Conservation (phyloP, 2,329 filamentous ascomycete species). For the Didymella sp. region DNA sequence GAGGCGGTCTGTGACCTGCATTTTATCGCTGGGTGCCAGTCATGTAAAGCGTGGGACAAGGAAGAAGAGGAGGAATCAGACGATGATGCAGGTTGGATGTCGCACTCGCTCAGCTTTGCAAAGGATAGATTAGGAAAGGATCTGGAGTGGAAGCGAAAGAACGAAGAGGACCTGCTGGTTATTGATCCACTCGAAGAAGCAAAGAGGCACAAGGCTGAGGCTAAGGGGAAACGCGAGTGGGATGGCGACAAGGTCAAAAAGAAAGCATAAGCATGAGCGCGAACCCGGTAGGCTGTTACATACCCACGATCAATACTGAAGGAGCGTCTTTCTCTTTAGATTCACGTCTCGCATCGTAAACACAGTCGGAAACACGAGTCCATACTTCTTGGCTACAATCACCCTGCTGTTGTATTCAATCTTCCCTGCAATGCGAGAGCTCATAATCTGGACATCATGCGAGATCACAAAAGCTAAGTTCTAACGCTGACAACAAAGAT, state of each 20-base stretch:
- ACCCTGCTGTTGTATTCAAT: too few species aligned
- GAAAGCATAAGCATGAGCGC: constrained; percentile 24
- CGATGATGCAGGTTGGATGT: constrained; percentile 77
- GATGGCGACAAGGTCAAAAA: constrained; percentile 34
- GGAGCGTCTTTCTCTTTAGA: too few species aligned
- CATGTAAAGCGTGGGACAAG: constrained; percentile 85
- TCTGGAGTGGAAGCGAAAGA: constrained; percentile 86
- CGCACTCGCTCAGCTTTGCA: constrained; percentile 81
- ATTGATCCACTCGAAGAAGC: constrained; percentile 91
- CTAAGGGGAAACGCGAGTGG: constrained; percentile 54
- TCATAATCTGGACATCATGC: too few species aligned
- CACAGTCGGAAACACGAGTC: too few species aligned
- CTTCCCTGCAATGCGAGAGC: too few species aligned
- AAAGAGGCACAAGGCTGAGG: constrained; percentile 69
- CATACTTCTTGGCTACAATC: too few species aligned
- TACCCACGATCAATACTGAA: background rate
- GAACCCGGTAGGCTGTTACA: background rate
- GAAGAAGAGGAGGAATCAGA: constrained; percentile 67
- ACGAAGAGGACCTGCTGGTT: constrained; percentile 88
- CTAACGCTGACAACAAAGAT: background rate
- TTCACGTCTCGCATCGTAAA: too few species aligned
- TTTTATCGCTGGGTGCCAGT: constrained; percentile 95
- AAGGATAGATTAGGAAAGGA: constrained; percentile 92
- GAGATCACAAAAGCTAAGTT: too few species aligned
- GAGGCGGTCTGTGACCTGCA: constrained; percentile 83